These are phyloP conservation scores for Cyclotella atomus DNA, from an alignment of 108 stramenopile genomes.

Conservation along the genomic window DNA sequence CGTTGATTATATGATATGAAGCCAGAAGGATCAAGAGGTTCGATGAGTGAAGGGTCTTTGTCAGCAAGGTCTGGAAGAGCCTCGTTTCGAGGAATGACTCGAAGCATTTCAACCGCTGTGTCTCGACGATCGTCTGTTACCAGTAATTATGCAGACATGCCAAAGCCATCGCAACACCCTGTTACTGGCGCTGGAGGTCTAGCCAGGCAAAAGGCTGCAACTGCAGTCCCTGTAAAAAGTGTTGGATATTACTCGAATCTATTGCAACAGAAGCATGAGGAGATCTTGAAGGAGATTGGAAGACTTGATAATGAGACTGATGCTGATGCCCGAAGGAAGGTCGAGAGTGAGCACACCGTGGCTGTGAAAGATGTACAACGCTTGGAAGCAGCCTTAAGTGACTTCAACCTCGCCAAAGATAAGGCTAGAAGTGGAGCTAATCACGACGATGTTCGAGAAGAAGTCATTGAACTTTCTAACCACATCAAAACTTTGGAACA, in stretches of 20 bases:
- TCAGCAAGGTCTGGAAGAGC: neutral
- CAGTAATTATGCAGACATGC: no score
- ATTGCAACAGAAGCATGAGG: conserved; percentile 26
- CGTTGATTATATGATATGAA: no score
- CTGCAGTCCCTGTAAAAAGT: conserved; percentile 13
- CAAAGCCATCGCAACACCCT: conserved; percentile 21
- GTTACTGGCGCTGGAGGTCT: conserved; percentile 30
- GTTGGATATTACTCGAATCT: conserved; percentile 19
- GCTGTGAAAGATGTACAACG: conserved; percentile 9
- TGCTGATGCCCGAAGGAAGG: conserved; percentile 13
- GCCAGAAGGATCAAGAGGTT: conserved; percentile 3
- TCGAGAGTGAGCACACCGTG: conserved; percentile 14
- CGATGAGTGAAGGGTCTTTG: conserved; percentile 8
- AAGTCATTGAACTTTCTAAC: conserved; percentile 4
- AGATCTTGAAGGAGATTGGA: conserved; percentile 20
- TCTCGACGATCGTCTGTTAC: no score
- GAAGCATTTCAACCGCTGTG: neutral
- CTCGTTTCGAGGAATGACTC: neutral
- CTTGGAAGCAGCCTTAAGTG: conserved; percentile 20
- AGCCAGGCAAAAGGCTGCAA: conserved; percentile 8
- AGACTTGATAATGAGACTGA: conserved; percentile 20
- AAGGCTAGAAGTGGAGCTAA: conserved; percentile 9
- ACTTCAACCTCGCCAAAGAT: conserved; percentile 32
- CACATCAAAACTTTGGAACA: conserved; percentile 25
- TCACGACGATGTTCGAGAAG: conserved; percentile 20